Evolutionary conservation across 164 flowering plant genomes (phyloP).

Genomic region (Saururus chinensis): DNA sequence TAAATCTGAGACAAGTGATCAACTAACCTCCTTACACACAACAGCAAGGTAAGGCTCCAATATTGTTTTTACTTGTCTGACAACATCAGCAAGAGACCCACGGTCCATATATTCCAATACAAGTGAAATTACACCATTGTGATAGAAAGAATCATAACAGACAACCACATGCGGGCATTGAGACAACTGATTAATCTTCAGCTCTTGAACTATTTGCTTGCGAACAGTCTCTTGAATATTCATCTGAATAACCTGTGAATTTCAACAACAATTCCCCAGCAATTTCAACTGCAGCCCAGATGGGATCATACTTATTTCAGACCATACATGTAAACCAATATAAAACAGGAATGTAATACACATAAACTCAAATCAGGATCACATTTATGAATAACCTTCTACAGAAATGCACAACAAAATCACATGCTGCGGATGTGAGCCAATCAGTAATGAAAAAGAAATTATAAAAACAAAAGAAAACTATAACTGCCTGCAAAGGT

Average conservation of each 20-base stretch:
- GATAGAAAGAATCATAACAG: conserved; percentile 92
- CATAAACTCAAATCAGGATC: too few species aligned
- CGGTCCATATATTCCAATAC: conserved; percentile 99
- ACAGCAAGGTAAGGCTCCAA: conserved; percentile 97
- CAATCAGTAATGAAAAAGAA: too few species aligned
- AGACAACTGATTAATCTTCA: conserved; percentile 86
- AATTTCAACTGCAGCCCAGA: conserved; percentile 37
- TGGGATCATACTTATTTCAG: too few species aligned
- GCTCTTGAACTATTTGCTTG: conserved; percentile 93
- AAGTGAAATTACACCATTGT: conserved; percentile 91
- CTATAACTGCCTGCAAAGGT: too few species aligned
- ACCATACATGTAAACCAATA: too few species aligned
- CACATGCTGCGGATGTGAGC: too few species aligned
- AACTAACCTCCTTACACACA: conserved; percentile 79
- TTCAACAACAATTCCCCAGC: conserved; percentile 16
- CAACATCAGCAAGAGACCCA: conserved; percentile 81
- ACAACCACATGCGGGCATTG: conserved; percentile 80
- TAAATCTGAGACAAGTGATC: not conserved
- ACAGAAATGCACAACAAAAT: too few species aligned
- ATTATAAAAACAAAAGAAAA: too few species aligned
- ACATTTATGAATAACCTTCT: too few species aligned
- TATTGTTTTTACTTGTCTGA: conserved; percentile 84
- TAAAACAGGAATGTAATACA: too few species aligned
- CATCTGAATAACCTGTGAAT: conserved; percentile 82
- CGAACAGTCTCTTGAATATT: conserved; percentile 89